Conservation (phyloP, 2,329 filamentous ascomycete genomes). For the Berkeleyomyces rouxiae region DNA sequence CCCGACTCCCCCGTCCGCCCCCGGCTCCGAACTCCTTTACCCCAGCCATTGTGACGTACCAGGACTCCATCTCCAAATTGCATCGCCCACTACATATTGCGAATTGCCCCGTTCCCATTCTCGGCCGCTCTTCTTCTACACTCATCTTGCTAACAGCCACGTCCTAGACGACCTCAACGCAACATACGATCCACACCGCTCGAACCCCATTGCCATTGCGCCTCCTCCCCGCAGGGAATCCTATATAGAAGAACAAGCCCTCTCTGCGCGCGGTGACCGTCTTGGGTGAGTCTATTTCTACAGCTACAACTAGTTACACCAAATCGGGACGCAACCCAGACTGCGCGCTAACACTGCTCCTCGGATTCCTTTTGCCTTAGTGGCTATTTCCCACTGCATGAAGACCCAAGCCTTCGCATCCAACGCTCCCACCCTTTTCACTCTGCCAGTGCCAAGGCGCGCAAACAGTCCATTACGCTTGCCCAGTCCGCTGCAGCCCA, state of each 20-base stretch:
- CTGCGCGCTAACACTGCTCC: constrained; percentile 4
- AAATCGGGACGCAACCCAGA: neutral
- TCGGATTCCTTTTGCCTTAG: constrained; percentile 20
- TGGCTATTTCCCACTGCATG: constrained; percentile 44
- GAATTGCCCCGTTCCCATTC: neutral
- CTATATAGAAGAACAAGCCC: constrained; percentile 21
- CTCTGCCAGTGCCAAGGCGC: constrained; percentile 15
- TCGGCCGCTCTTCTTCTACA: neutral
- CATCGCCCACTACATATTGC: neutral
- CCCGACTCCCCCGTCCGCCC: neutral
- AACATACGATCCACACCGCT: constrained; percentile 19
- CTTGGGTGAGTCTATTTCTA: constrained; percentile 32
- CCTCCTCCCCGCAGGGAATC: constrained; percentile 6
- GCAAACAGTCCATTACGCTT: constrained; percentile 11
- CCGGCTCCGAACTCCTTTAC: neutral
- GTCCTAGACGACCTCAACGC: neutral
- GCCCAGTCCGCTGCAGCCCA: constrained; percentile 9
- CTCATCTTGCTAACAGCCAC: neutral
- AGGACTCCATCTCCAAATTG: neutral
- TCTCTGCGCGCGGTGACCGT: constrained; percentile 42
- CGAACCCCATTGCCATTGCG: constrained; percentile 34
- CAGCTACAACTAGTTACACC: neutral
- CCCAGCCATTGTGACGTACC: neutral
- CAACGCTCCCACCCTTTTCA: constrained; percentile 36
- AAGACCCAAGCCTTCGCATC: constrained; percentile 32